Percentiles rank a stretch among this genome's conserved stretches.
These are phyloP conservation scores for Hyparrhenia diplandra DNA, from an alignment of 176 grass and related monocot genomes.

Conservation along the genomic window DNA sequence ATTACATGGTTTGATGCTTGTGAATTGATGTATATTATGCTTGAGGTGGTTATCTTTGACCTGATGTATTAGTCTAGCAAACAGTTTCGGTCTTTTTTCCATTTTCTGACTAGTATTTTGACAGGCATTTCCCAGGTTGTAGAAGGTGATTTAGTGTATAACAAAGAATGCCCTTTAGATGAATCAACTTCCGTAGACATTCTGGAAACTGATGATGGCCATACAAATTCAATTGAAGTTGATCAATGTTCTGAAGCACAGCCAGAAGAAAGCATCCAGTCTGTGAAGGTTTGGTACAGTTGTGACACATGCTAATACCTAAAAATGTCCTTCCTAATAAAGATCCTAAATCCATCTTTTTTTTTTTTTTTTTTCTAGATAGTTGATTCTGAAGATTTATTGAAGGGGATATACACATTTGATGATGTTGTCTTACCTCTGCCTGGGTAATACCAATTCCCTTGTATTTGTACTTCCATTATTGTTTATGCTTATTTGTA, in stretches of 20 bases:
- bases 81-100: not conserved
- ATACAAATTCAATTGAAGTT: constrained; percentile 43
- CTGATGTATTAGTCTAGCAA: not conserved
- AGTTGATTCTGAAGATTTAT: constrained; percentile 75
- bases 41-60: not conserved
- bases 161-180: constrained; percentile 55
- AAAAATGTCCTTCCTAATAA: not conserved
- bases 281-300: constrained; percentile 64
- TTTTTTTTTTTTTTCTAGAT: constrained; percentile 49
- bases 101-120: constrained; percentile 23
- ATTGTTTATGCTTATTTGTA: constrained; percentile 21
- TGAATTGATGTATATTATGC: not conserved
- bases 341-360: not conserved
- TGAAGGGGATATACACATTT: constrained; percentile 71
- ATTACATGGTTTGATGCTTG: constrained; percentile 28
- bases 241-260: constrained; percentile 59
- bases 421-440: constrained; percentile 94
- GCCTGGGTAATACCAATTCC: constrained; percentile 65
- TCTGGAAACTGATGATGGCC: constrained; percentile 47
- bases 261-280: constrained; percentile 70
- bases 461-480: not conserved
- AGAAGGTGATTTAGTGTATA: constrained; percentile 83
- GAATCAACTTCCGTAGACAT: constrained; percentile 38
- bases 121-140: constrained; percentile 85
- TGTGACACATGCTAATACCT: not conserved